Evolutionary conservation across 495 filamentous ascomycete genomes (phyloP).

Genomic region (Physcia stellaris): DNA sequence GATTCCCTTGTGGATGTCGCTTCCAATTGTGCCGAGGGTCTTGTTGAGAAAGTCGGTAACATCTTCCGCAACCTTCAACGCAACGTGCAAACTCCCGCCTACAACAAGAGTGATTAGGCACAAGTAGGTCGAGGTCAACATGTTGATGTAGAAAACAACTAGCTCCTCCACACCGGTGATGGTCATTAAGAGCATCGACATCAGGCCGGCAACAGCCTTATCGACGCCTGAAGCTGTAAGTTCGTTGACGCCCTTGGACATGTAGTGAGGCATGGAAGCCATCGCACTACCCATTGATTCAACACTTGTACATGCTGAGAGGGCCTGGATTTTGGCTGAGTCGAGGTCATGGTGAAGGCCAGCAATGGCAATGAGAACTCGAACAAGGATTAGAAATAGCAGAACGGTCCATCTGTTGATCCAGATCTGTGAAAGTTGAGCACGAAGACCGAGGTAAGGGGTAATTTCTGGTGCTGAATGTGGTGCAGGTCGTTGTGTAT

Average conservation of each 20-base stretch:
- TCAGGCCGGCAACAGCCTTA: conserved; percentile 60
- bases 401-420: conserved; percentile 96
- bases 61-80: conserved; percentile 53
- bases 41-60: conserved; percentile 61
- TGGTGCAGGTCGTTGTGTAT: conserved; percentile 30
- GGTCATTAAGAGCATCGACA: conserved; percentile 58
- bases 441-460: conserved; percentile 81
- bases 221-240: conserved; percentile 66
- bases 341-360: conserved; percentile 57
- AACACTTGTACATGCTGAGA: conserved; percentile 80
- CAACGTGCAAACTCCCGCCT: conserved; percentile 57
- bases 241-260: conserved; percentile 76
- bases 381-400: conserved; percentile 67
- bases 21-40: conserved; percentile 49
- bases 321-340: conserved; percentile 63
- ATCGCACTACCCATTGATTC: conserved; percentile 89
- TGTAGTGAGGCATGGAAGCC: conserved; percentile 95
- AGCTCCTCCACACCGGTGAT: conserved; percentile 78
- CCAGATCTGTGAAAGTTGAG: conserved; percentile 87
- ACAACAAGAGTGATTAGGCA: conserved; percentile 76
- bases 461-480: conserved; percentile 52
- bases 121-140: conserved; percentile 75
- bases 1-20: conserved; percentile 43
- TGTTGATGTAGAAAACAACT: conserved; percentile 77
- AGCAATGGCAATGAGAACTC: conserved; percentile 60